phyloP scores from a whole-genome alignment of 495 filamentous ascomycete genomes.

The Pseudevernia furfuracea region DNA sequence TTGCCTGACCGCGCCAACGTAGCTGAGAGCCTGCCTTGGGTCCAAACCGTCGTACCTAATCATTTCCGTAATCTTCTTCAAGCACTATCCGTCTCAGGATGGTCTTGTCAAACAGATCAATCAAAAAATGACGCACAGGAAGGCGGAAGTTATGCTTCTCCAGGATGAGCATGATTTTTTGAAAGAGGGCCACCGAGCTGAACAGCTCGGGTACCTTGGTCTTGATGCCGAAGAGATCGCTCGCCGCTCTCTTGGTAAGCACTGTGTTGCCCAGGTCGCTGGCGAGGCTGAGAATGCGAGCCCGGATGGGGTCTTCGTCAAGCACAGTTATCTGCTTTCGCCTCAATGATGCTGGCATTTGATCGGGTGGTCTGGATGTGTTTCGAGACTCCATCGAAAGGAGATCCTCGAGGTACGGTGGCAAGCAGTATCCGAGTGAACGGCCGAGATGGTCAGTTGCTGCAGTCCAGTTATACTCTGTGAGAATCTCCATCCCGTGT shows the following conservation, averaged over 20 bases:
- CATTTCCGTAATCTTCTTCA: conserved; percentile 45
- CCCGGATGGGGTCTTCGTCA: conserved; percentile 60
- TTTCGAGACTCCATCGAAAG: conserved; percentile 46
- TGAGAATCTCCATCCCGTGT: conserved; percentile 83
- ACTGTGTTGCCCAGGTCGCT: conserved; percentile 87
- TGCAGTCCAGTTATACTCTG: conserved; percentile 83
- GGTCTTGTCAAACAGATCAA: conserved; percentile 87
- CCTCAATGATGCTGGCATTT: conserved; percentile 36
- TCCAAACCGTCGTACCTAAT: conserved; percentile 23
- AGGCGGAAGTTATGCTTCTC: conserved; percentile 87
- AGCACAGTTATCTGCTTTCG: conserved; percentile 32
- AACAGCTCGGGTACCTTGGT: conserved; percentile 61
- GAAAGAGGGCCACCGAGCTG: conserved; percentile 66
- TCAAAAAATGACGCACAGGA: conserved; percentile 73
- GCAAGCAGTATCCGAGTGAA: conserved; percentile 80
- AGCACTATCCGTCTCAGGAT: conserved; percentile 76
- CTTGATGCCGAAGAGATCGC: conserved; percentile 67
- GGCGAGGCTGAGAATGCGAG: conserved; percentile 68
- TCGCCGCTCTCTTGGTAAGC: conserved; percentile 65
- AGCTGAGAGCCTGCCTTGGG: neutral
- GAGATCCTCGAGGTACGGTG: conserved; percentile 64
- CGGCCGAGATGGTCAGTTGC: conserved; percentile 76
- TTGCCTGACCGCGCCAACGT: neutral
- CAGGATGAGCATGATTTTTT: conserved; percentile 73
- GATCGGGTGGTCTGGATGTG: conserved; percentile 40